Base-by-base conservation (phyloP, 1,284 basidiomycete genomes). In the Ustilago shanxiensis region DNA sequence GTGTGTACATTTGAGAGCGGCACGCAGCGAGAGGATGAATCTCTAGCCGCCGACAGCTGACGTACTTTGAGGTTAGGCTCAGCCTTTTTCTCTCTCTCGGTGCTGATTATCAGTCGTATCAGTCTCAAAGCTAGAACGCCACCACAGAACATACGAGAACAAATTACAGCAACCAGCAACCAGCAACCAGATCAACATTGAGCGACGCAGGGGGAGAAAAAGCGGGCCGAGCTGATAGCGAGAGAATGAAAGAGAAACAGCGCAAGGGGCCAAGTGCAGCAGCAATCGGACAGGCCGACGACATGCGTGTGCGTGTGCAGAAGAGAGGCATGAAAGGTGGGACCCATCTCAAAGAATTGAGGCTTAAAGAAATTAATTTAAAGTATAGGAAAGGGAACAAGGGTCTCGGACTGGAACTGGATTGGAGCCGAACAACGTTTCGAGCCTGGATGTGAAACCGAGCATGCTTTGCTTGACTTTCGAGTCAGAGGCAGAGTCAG, bases 191-290 rank as follows among this genome's bases (percentile, higher is more conserved):
- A 20, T n/a, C n/a, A 47, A 5, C 9, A 13, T 18, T 37, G 20
- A 56, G 35, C 7, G 22, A n/a, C 24, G 29, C 49, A 31, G 26
- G 28, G 49, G 24, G 49, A 33, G 31, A 33, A n/a, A 49, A 31
- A n/a, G 31, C 31, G 39, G 41, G 41, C 26, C 47, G 47, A 49
- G 47, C 26, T 22, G 47, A 37, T 13, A 26, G 35, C 22, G 14
- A 37, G 47, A 49, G 28, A 28, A 8, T 4, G 24, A 18, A 28
- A n/a, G 14, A 18, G 26, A 28, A 11, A 18, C 24, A 22, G 28
- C 8, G 58, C 31, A 60, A 52, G 59, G 59, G 50, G 59, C 50
- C 37, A 53, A 33, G 18, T 60, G 59, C 59, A 60, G 35, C 47
- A 41, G 33, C 22, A 24, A 60, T 60, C 35, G 49, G 45, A 49